A percentile compares a stretch with the other conserved stretches of the same genome.
Evolutionary conservation across 805 yeast species (phyloP).

Genomic region (Metschnikowia drakensbergensis): DNA sequence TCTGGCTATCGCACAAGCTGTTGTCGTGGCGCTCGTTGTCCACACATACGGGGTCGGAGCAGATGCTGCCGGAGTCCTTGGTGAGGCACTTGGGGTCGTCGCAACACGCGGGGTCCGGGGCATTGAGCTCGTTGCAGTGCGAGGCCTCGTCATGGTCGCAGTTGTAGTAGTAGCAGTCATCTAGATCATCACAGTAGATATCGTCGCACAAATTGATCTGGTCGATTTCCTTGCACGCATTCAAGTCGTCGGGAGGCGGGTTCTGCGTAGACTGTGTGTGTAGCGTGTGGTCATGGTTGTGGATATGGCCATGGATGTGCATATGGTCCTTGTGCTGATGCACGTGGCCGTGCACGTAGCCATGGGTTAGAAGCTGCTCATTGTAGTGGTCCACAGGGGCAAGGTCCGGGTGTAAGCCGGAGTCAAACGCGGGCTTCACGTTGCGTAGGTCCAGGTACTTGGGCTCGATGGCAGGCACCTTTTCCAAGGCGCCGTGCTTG

Average conservation of each 20-base stretch:
- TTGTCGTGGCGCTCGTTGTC: slow-evolving; percentile 12
- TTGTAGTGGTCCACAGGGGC: background rate
- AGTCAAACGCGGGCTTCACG: background rate
- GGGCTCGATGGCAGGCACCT: slow-evolving; percentile 1
- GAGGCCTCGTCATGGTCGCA: slow-evolving; percentile 25
- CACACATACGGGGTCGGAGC: slow-evolving; percentile 7
- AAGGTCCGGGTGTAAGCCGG: background rate
- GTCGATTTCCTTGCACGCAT: slow-evolving; percentile 28
- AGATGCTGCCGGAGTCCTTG: slow-evolving; percentile 1
- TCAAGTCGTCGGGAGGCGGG: slow-evolving; percentile 4
- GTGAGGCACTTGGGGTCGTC: slow-evolving; percentile 5
- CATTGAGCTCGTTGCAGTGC: background rate
- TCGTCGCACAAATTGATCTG: slow-evolving; percentile 34
- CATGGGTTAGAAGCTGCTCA: slow-evolving; percentile 34
- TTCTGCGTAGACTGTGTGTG: background rate
- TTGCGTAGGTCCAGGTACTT: slow-evolving; percentile 4
- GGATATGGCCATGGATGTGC: slow-evolving; percentile 67
- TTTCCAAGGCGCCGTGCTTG: slow-evolving; percentile 1
- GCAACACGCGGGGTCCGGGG: slow-evolving; percentile 5
- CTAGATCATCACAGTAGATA: slow-evolving; percentile 41
- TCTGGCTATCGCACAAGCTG: slow-evolving; percentile 28
- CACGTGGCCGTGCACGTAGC: slow-evolving; percentile 65
- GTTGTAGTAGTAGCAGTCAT: slow-evolving; percentile 38
- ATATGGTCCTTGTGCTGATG: slow-evolving; percentile 60
- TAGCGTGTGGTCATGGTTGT: slow-evolving; percentile 40